Evolutionary conservation across 208 protist genomes (phyloP), one percentile per base, ranked within the genome.

Genomic region (Trichomonas tenax): DNA sequence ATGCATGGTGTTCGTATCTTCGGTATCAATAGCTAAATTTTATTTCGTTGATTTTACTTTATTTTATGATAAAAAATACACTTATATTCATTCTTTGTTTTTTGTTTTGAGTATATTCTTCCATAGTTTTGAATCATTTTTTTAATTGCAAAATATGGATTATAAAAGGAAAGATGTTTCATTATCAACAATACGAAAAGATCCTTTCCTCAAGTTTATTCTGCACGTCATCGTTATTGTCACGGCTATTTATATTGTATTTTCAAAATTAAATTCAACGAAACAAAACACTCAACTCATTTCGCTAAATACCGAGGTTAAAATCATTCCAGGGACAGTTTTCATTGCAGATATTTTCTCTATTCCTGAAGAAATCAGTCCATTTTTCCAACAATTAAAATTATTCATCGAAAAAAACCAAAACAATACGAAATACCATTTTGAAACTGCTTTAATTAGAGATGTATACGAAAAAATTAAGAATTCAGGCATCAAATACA

Each of bases 1-100:
- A 96, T 96, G 96, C 96, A 96, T 49, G 31, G 44, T 26, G 96
- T 96, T 72, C n/a, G 96, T 9, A 93, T 96, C 34, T 82, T 96
- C 26, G 96, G 96, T n/a, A 96, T 96, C 6, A 96, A 96, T 36
- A 46, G 44, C 44, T 93, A 38, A 93, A 38, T 48, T 72, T 31
- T 72, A 72, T n/a, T 72, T 72, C 26, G 11, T n/a, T 72, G 3
- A 31, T 26, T 72, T 72, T 72, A 31, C 11, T 72, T 72, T 17
- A 31, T 72, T 72, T 72, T n/a, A 72, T 72, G 21, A 72, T 72
- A 72, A 72, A 72, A n/a, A 72, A n/a, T 72, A 6, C 58, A n/a
- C 4, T 72, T 72, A n/a, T 72, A 21, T 58, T 58, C 8, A 58
- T 58, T 58, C 8, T 8, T 21, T 58, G 8, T 15, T 21, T 21